Conservation (phyloP, 345 rosid genomes). For the Populus deltoides region DNA sequence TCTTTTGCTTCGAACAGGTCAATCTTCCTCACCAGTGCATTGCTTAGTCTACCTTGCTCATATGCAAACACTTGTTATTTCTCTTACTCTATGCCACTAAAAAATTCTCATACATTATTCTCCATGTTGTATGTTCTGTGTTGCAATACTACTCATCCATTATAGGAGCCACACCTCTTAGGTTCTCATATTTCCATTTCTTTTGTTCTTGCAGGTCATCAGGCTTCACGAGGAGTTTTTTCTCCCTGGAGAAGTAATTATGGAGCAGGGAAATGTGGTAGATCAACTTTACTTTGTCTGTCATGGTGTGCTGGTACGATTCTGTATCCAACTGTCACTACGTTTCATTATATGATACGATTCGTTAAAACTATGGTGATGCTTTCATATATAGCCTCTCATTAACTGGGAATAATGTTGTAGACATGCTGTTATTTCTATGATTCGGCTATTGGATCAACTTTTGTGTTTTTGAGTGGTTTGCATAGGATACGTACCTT, state of each 20-base stretch:
- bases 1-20: neutral
- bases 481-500: neutral
- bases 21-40: neutral
- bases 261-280: slow-evolving; percentile 84
- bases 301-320: slow-evolving; percentile 74
- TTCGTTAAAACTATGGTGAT: neutral
- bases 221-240: slow-evolving; percentile 93
- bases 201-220: slow-evolving; percentile 45
- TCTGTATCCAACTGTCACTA: neutral
- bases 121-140: neutral
- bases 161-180: neutral
- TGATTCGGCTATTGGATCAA: neutral
- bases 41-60: neutral
- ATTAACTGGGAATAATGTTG: neutral
- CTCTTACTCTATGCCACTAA: too few species aligned
- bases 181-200: neutral
- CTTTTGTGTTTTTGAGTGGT: neutral
- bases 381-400: neutral
- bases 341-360: neutral
- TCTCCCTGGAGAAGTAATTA: slow-evolving; percentile 92
- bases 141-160: neutral
- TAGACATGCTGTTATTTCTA: neutral
- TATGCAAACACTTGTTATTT: neutral
- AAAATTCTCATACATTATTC: neutral
- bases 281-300: slow-evolving; percentile 94